Evolutionary conservation across 192 early-diverging fungal species (phyloP).

Genomic region (Piromyces finnis): DNA sequence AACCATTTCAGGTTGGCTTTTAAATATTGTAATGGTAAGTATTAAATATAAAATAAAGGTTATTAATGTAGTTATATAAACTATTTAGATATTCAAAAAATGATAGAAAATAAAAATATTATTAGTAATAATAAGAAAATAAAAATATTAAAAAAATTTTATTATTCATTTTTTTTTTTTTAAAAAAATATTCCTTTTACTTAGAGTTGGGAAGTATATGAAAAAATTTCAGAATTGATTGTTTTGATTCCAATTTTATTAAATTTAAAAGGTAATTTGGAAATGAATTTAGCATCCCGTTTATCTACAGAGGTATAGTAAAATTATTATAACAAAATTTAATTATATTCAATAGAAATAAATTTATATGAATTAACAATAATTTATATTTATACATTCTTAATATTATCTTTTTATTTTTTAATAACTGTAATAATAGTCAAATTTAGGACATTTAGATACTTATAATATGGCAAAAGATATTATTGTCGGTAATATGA

Average conservation of each 20-base stretch:
- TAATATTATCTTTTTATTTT: too few species aligned
- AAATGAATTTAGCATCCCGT: conserved; percentile 77
- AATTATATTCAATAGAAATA: too few species aligned
- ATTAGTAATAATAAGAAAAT: too few species aligned
- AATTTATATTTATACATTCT: too few species aligned
- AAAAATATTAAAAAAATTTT: too few species aligned
- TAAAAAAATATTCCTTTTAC: too few species aligned
- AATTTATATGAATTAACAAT: too few species aligned
- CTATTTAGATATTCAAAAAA: too few species aligned
- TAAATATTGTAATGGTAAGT: conserved; percentile 42
- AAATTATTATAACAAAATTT: too few species aligned
- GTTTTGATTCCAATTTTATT: conserved; percentile 70
- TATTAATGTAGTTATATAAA: neutral
- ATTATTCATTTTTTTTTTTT: too few species aligned
- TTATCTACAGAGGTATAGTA: conserved; percentile 38
- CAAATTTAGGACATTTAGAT: conserved; percentile 19
- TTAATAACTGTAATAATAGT: too few species aligned
- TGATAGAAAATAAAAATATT: too few species aligned
- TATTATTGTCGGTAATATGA: neutral
- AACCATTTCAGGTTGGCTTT: conserved; percentile 47
- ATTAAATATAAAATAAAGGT: neutral
- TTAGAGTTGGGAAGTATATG: conserved; percentile 38
- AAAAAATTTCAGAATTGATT: conserved; percentile 48
- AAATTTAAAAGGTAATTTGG: conserved; percentile 81
- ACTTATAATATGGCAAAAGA: neutral